Base-by-base conservation (phyloP, 176 grass and related monocot species). In the Bolboschoenus planiculmis region DNA sequence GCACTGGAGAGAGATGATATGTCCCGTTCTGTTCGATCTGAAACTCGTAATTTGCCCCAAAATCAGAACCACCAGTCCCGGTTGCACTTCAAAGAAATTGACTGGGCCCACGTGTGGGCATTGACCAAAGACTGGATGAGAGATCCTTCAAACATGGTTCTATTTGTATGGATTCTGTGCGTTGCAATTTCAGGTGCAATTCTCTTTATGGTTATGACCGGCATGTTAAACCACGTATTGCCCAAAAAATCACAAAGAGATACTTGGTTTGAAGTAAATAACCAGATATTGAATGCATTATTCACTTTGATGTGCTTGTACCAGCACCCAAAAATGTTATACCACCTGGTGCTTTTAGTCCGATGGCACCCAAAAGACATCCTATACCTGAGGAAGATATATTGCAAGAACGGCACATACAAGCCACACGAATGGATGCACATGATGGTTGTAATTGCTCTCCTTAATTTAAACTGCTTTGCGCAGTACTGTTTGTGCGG, bases 251-350 rank as follows among this genome's bases (percentile, higher is more conserved):
- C 57, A 6, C 70, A 80, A 60, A 81, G 95, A 54, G 73, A 98
- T 57, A 75, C 83, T 43, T 98, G 95, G 92, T 90, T 98, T 55
- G 95, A 98, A 81, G 86, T 93, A 81, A 90, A 95, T 81, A 98
- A 92, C 80, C 95, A 98, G 79, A 83, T 98, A 34, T 88, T 98
- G 34, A 98, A 98, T 33, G 90, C 92, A 8, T 83, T 98, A 29
- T 98, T 95, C 86, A 95, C 95, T 10, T 87, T 98, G 60, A 91
- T 98, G 90, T 94, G 95, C 85, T 83, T 98, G 43, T 95, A 88
- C 81, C 85, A 98, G 66, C 90, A 98, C 44, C 95, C 95, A 11
- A 85, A 68, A 35, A 43, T 92, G 34, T 78, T 92, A 82, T 82
- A 93, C 74, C 92, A 98, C 21, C 59, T 90, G 55, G 39, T 95